Base-by-base conservation (phyloP, 1,139 yeast species). In the Hyphopichia buzzinii region DNA sequence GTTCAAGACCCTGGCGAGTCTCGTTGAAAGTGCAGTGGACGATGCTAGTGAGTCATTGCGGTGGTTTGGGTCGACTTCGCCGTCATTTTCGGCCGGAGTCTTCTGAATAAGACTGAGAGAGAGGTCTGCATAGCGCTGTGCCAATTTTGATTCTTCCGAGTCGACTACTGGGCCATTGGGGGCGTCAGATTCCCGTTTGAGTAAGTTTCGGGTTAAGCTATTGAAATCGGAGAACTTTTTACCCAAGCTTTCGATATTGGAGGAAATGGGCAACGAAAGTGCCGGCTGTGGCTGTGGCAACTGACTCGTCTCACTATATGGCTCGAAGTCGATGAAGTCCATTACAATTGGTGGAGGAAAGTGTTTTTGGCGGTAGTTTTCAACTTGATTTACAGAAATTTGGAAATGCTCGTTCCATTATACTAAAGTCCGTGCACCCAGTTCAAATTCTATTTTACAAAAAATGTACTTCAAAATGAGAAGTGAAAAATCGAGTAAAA, bases 1-100 rank as follows among this genome's bases (percentile, higher is more conserved):
- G 44, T 74, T 77, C 41, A 77, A 55, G 2, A 79, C 78, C 23
- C 76, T 67, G 1, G 79, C 67, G 27, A 79, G 58, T 43, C 81
- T 68, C 4, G 63, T 54, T 1, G 80, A 68, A 13, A 78, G 54
- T 4, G 68, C 47, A 22, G 46, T 49, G 16, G 33, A 31, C 19
- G 45, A 30, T 17, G 26, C 14, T 19, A 24, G 29, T 12, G 21
- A 30, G 17, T 19, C 34, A 4, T 22, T 24, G 19, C 15, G 12
- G 4, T 22, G 28, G 3, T 36, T 35, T 11, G 36, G 35, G 6
- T 19, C 34, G 3, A 31, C 36, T 3, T 35, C 36, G 1, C 26
- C 39, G 3, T 23, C 30, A 3, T 26, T n/a, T 5, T 5, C 10
- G 14, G 13, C 14, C 8, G 13, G 5, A 12, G 44, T 49, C 10